Percentiles rank a stretch among this genome's conserved stretches.
phyloP scores from a whole-genome alignment of 192 early-diverging fungal species.

The Irineochytrium annulatum region DNA sequence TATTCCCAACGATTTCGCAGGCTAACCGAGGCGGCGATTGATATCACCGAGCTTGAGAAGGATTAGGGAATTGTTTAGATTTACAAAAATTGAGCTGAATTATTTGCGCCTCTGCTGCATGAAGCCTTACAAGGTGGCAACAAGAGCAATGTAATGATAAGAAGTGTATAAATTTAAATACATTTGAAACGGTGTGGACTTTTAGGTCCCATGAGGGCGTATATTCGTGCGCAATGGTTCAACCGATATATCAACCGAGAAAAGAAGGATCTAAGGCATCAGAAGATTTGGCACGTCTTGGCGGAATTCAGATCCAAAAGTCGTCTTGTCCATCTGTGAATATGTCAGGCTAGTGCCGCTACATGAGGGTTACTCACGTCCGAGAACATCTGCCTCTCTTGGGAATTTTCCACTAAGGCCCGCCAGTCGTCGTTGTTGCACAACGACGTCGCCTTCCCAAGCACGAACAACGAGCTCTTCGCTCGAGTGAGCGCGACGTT shows the following conservation, averaged over 20 bases:
- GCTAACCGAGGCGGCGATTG: constrained; percentile 79
- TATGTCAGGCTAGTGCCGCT: no score
- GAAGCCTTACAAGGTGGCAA: no score
- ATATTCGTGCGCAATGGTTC: no score
- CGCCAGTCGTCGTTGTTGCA: constrained; percentile 65
- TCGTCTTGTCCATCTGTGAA: no score
- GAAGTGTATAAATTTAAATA: no score
- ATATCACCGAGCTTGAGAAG: constrained; percentile 81
- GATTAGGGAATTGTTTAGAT: constrained; percentile 50
- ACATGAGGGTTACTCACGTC: constrained; percentile 11
- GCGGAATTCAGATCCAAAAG: not conserved
- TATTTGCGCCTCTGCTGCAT: no score
- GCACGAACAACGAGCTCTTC: constrained; percentile 73
- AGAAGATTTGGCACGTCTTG: not conserved
- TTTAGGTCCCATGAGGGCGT: no score
- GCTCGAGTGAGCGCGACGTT: constrained; percentile 90
- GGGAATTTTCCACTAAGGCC: constrained; percentile 66
- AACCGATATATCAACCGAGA: no score
- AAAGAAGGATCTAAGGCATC: not conserved
- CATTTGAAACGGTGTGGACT: no score
- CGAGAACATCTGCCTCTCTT: constrained; percentile 30
- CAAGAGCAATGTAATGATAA: no score
- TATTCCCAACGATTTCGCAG: constrained; percentile 81
- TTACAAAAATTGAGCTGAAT: no score
- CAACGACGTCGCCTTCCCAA: constrained; percentile 68